Evolutionary conservation across 768 basidiomycete genomes (phyloP).

Genomic region (Tulasnella sp.): DNA sequence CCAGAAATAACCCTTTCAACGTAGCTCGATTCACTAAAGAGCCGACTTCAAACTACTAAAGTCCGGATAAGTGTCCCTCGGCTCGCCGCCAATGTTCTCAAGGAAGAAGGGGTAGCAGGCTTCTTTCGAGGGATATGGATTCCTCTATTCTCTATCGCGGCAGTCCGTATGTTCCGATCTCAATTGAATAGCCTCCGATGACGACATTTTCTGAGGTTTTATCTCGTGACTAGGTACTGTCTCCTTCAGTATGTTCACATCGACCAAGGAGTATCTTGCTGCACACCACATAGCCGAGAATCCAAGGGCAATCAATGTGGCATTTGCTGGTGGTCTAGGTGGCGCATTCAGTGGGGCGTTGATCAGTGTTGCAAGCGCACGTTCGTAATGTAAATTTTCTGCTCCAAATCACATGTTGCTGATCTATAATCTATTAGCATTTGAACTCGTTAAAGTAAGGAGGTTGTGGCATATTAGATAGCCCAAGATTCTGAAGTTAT

Average conservation of each 20-base stretch:
- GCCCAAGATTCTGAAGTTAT: background rate
- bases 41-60: slow-evolving; percentile 75
- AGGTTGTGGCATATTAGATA: background rate
- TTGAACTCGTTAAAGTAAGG: slow-evolving; percentile 85
- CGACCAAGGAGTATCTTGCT: slow-evolving; percentile 63
- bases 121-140: slow-evolving; percentile 89
- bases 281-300: slow-evolving; percentile 45
- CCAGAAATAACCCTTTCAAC: too few species aligned
- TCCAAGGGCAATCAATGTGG: slow-evolving; percentile 51
- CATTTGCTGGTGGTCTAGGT: slow-evolving; percentile 64
- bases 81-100: slow-evolving; percentile 26
- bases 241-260: slow-evolving; percentile 81
- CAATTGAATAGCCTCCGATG: slow-evolving; percentile 8
- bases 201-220: slow-evolving; percentile 6
- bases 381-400: slow-evolving; percentile 36
- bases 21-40: slow-evolving; percentile 94
- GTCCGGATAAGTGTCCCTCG: slow-evolving; percentile 58
- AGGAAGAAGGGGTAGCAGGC: slow-evolving; percentile 41
- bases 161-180: slow-evolving; percentile 63
- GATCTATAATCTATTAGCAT: too few species aligned
- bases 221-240: slow-evolving; percentile 48
- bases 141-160: slow-evolving; percentile 88
- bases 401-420: background rate
- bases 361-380: slow-evolving; percentile 80
- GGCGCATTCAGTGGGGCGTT: slow-evolving; percentile 82